Conservation (phyloP, 192 early-diverging fungal species). For the Coemansia sp. region DNA sequence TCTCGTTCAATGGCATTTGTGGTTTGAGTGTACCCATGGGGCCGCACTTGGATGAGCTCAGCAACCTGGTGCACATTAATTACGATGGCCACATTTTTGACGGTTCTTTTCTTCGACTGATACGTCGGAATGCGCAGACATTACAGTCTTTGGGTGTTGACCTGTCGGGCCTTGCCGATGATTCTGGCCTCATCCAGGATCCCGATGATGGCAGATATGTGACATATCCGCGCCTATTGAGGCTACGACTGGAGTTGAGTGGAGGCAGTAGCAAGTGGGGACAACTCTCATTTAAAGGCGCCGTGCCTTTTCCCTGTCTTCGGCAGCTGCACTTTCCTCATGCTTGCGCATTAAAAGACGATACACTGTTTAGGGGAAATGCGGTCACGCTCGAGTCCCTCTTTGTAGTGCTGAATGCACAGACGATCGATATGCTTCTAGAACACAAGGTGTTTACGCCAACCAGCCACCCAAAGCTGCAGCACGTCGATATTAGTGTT, state of each 20-base stretch:
- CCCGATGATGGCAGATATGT: constrained; percentile 1
- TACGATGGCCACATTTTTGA: too few species aligned
- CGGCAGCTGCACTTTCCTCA: neutral
- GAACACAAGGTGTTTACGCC: neutral
- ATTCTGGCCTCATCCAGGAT: neutral
- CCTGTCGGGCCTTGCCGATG: too few species aligned
- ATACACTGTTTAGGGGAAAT: constrained; percentile 7
- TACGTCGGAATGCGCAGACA: neutral
- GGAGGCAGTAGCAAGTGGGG: too few species aligned
- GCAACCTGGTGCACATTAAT: neutral
- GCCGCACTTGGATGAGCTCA: neutral
- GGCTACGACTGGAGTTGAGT: neutral
- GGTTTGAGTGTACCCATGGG: neutral
- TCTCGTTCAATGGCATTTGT: neutral
- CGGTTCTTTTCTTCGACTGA: too few species aligned
- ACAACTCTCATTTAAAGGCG: neutral
- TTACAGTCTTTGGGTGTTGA: neutral
- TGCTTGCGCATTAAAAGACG: constrained; percentile 5
- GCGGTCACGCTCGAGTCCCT: neutral
- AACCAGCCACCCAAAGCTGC: neutral
- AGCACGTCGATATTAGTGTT: neutral
- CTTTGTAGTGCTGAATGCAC: neutral
- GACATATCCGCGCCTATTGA: neutral
- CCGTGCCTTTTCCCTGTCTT: constrained; percentile 4
- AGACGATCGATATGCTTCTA: neutral